Conservation (phyloP, 441 rosid species). For the Biscutella laevigata region DNA sequence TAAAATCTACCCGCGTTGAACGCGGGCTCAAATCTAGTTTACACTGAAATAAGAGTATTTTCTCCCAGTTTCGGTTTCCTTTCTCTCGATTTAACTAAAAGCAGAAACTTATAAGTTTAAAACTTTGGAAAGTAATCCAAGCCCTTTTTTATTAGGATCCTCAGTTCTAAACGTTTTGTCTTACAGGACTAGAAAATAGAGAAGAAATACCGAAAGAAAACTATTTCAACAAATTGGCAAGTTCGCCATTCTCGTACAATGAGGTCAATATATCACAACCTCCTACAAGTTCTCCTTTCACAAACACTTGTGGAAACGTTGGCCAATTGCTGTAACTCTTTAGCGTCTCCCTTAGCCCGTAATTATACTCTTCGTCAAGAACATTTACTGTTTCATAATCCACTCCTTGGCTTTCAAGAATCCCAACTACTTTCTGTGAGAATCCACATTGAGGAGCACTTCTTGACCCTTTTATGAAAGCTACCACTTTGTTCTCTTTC, state of each 20-base stretch:
- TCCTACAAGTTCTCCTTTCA: constrained; percentile 53
- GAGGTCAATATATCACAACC: constrained; percentile 58
- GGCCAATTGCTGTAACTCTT: constrained; percentile 64
- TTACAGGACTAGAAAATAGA: neutral
- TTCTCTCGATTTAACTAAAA: too few relatives aligned
- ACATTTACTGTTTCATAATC: constrained; percentile 78
- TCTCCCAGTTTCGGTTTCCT: too few relatives aligned
- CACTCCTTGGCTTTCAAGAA: constrained; percentile 64
- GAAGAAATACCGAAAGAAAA: constrained; percentile 2
- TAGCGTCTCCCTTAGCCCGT: constrained; percentile 58
- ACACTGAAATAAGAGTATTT: too few relatives aligned
- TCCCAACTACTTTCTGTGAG: constrained; percentile 71
- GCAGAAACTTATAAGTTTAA: too few relatives aligned
- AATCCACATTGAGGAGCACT: constrained; percentile 83
- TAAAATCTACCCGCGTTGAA: too few relatives aligned
- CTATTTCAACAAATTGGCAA: constrained; percentile 42
- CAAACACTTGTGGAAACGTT: constrained; percentile 52
- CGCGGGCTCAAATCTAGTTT: too few relatives aligned
- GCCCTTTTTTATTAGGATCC: neutral
- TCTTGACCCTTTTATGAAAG: constrained; percentile 82
- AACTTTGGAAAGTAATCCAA: neutral
- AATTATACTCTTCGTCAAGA: constrained; percentile 73
- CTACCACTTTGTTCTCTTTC: constrained; percentile 80
- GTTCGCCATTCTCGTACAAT: constrained; percentile 60
- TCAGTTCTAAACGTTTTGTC: neutral